Percentiles rank a stretch among this genome's conserved stretches.
Evolutionary conservation across 2,329 filamentous ascomycete species (phyloP).

Genomic region (Clarireedia hainanense): DNA sequence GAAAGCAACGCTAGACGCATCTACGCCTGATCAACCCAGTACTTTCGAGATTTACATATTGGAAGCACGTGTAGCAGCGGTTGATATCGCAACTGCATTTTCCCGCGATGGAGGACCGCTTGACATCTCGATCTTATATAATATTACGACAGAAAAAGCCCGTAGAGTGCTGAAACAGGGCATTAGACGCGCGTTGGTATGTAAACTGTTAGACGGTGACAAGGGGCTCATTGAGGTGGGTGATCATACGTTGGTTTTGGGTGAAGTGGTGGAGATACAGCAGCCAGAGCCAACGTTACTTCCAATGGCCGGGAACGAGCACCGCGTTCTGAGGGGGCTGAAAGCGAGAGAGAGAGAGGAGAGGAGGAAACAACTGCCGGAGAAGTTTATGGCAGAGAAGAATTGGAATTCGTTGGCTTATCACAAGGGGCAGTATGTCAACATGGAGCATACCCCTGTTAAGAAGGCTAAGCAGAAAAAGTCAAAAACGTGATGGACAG

Average conservation of each 20-base stretch:
- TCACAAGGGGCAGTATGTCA: too few relatives aligned
- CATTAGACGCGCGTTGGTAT: constrained; percentile 16
- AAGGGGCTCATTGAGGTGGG: constrained; percentile 18
- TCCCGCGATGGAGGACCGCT: constrained; percentile 8
- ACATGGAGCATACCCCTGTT: too few relatives aligned
- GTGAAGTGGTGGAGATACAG: constrained; percentile 16
- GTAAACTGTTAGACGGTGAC: constrained; percentile 12
- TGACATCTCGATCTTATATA: constrained; percentile 17
- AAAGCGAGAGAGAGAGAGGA: neutral
- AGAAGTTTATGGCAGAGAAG: too few relatives aligned
- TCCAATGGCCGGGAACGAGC: neutral
- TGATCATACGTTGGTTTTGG: constrained; percentile 26
- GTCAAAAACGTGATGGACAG: too few relatives aligned
- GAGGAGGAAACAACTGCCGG: too few relatives aligned
- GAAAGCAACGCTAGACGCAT: constrained; percentile 3
- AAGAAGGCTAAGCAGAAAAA: too few relatives aligned
- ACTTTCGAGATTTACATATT: constrained; percentile 2
- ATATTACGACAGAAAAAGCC: neutral
- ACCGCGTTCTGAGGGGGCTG: neutral
- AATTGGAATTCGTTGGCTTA: too few relatives aligned
- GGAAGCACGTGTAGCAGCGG: neutral
- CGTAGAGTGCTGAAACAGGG: neutral
- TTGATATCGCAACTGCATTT: neutral
- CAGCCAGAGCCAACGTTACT: neutral
- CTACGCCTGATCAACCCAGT: neutral